A percentile compares a stretch with the other conserved stretches of the same genome.
Conservation (phyloP, 2,329 filamentous ascomycete species). For the Lachnellula hyalina region DNA sequence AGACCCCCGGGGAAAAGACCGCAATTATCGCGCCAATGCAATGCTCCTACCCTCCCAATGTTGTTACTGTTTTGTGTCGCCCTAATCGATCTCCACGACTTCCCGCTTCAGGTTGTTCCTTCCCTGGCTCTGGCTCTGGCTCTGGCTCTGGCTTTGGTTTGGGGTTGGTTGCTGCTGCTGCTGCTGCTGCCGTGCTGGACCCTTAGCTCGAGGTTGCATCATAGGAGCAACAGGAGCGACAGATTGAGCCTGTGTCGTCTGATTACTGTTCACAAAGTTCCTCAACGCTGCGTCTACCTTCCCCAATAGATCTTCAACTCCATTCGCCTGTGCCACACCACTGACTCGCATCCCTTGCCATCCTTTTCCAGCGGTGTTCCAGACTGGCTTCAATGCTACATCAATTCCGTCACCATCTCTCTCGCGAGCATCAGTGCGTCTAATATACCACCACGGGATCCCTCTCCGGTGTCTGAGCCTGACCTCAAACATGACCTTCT, state of each 20-base stretch:
- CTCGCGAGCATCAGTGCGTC: constrained; percentile 23
- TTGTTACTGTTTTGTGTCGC: background rate
- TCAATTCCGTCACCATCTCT: constrained; percentile 32
- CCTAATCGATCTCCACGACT: constrained; percentile 25
- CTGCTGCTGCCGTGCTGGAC: constrained; percentile 7
- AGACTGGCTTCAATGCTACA: constrained; percentile 40
- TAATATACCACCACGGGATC: constrained; percentile 33
- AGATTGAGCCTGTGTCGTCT: background rate
- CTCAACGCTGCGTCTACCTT: constrained; percentile 26
- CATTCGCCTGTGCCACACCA: constrained; percentile 39
- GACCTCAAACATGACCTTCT: constrained; percentile 47
- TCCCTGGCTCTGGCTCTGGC: constrained; percentile 18
- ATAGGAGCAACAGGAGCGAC: background rate
- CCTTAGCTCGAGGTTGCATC: constrained; percentile 6
- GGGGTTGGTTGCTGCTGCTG: constrained; percentile 17
- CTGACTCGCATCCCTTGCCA: constrained; percentile 46
- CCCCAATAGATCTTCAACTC: constrained; percentile 33
- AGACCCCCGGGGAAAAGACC: background rate
- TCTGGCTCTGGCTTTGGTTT: constrained; percentile 15
- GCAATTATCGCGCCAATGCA: constrained; percentile 1
- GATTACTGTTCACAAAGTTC: constrained; percentile 10
- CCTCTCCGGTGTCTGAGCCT: constrained; percentile 44
- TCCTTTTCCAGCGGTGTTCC: constrained; percentile 38
- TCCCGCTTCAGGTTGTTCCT: constrained; percentile 12
- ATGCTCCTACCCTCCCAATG: constrained; percentile 2